Evolutionary conservation across 129 eudicot genomes (phyloP).

Genomic region (Artemisia annua): DNA sequence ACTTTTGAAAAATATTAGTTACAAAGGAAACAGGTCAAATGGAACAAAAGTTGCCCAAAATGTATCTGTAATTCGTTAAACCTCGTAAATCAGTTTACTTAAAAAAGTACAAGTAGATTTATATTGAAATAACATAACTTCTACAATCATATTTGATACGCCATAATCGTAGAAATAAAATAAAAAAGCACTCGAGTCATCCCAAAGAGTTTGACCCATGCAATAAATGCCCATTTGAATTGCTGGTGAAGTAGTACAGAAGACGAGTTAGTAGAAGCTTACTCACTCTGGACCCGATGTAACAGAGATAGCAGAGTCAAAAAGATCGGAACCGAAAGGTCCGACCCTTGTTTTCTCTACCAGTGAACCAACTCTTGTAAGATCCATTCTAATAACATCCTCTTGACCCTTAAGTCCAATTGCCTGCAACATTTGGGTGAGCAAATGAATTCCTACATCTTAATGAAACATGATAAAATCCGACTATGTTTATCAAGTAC

Average conservation of each 20-base stretch:
- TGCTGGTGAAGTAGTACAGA: slow-evolving; percentile 7
- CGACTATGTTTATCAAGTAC: not conserved
- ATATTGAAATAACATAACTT: no score
- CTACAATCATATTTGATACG: no score
- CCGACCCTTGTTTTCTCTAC: slow-evolving; percentile 84
- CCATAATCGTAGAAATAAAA: no score
- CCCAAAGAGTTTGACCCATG: no score
- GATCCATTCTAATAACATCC: slow-evolving; percentile 69
- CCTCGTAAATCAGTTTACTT: no score
- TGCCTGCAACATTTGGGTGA: slow-evolving; percentile 45
- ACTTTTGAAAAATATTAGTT: no score
- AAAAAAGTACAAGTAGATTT: no score
- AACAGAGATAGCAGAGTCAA: slow-evolving; percentile 91
- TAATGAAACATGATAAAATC: slow-evolving; percentile 11
- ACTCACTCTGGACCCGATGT: slow-evolving; percentile 92
- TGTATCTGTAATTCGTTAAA: no score
- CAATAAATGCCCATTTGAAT: no score
- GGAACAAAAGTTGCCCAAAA: no score
- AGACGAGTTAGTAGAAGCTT: slow-evolving; percentile 60
- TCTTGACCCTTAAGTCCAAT: slow-evolving; percentile 50
- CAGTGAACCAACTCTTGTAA: slow-evolving; percentile 55
- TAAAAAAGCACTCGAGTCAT: no score
- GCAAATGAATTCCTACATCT: slow-evolving; percentile 16
- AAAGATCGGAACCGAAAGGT: slow-evolving; percentile 75
- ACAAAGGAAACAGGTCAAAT: no score